Conservation (phyloP, 2,329 filamentous ascomycete genomes). For the Beauveria scarabaeidicola region DNA sequence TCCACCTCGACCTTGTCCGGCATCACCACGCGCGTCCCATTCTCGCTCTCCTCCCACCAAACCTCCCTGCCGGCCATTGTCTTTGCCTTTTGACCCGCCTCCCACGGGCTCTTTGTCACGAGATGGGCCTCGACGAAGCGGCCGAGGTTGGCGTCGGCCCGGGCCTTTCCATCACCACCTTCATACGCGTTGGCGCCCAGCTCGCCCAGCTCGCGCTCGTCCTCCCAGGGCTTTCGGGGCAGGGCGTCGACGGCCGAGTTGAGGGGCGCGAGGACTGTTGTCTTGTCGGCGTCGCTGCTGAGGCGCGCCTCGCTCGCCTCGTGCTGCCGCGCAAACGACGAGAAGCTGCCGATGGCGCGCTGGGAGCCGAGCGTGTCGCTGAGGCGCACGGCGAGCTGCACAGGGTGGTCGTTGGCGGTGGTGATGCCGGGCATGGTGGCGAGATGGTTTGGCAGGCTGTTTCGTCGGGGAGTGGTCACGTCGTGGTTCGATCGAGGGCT, state of each 20-base stretch:
- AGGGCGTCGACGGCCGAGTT: slow-evolving; percentile 73
- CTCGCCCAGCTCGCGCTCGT: slow-evolving; percentile 61
- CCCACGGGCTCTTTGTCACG: slow-evolving; percentile 68
- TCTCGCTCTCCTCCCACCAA: slow-evolving; percentile 73
- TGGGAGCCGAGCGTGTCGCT: slow-evolving; percentile 78
- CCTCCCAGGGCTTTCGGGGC: slow-evolving; percentile 80
- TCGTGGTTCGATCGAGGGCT: background rate
- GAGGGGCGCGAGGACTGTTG: slow-evolving; percentile 78
- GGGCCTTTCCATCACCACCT: slow-evolving; percentile 63
- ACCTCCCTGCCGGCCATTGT: slow-evolving; percentile 57
- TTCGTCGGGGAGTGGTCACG: background rate
- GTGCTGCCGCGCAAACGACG: slow-evolving; percentile 69
- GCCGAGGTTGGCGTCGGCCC: slow-evolving; percentile 67
- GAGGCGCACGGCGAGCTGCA: slow-evolving; percentile 53
- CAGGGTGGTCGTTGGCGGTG: slow-evolving; percentile 16
- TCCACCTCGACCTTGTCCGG: slow-evolving; percentile 73
- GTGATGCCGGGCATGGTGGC: slow-evolving; percentile 12
- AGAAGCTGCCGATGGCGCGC: slow-evolving; percentile 75
- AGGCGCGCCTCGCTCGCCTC: slow-evolving; percentile 60
- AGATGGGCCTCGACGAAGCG: slow-evolving; percentile 83
- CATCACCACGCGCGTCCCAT: slow-evolving; percentile 62
- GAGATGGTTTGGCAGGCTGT: background rate
- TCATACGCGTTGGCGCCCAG: slow-evolving; percentile 67
- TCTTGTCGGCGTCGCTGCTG: slow-evolving; percentile 56
- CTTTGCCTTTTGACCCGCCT: slow-evolving; percentile 54